Base-by-base conservation (phyloP, 23 red algal genomes). In the Gracilaria caudata region DNA sequence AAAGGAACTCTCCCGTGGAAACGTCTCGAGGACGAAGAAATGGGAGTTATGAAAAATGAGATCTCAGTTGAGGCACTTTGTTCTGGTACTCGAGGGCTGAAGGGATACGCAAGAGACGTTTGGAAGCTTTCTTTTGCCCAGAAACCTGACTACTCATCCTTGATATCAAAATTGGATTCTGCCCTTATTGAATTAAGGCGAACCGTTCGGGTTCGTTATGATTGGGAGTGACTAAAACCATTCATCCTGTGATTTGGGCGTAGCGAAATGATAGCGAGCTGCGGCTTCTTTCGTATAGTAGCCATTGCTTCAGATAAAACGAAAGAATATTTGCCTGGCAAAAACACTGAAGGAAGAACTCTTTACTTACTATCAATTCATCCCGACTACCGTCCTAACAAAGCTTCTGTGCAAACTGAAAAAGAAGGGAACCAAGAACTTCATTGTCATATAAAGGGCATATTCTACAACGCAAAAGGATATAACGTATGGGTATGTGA, bases 1-100 rank as follows among this genome's bases (percentile, higher is more conserved):
- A 45, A 66, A 35, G 80, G 80, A 20, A 51, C 45, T 46, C 57
- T 84, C 20, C 80, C 80, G 20, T 84, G 80, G 80, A 64, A 66
- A 29, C 24, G 7, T 13, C 54, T 32, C 3, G 25, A 41, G 39
- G 61, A 24, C 23, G 59, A 40, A 12, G 32, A 36, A 11, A 37
- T 14, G 61, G 61, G 61, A 30, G 30, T 0, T 35, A 66, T 66
- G 61, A 66, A 66, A 16, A 66, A 37, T 17, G 61, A 35, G 5
- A 66, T 17, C 0, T 66, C 61, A 17, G 36, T 32, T 19, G 30
- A 66, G 10, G 7, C 23, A 8, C 61, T 66, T 3, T 66, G 61
- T 37, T 66, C 61, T 0, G 61, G 61, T 16, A 66, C 61, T 14
- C 29, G 13, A 0, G 61, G 61, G 28, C 30, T 66, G 0, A 24